Conservation (phyloP, 2,329 filamentous ascomycete genomes). For the Fusarium sterilihyphosum region DNA sequence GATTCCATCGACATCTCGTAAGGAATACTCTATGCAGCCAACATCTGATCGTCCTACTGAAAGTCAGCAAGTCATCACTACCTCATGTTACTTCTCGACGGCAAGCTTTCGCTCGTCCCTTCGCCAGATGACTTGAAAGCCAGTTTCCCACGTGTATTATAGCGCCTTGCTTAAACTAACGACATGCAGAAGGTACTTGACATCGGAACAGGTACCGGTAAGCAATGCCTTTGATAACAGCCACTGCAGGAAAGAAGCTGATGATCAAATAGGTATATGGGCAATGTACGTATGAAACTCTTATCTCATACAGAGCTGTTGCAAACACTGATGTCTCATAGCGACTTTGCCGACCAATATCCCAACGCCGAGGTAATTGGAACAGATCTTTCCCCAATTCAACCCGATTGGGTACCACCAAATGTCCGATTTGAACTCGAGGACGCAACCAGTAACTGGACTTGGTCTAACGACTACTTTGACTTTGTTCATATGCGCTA, state of each 20-base stretch:
- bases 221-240: accelerated
- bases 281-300: neutral
- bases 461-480: neutral
- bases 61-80: neutral
- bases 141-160: accelerated
- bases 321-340: neutral
- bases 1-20: conserved; percentile 17
- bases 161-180: neutral
- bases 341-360: neutral
- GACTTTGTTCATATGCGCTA: neutral
- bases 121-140: neutral
- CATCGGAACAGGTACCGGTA: neutral
- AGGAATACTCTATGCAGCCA: neutral
- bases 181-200: neutral
- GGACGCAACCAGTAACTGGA: neutral
- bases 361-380: neutral
- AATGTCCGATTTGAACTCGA: neutral
- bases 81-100: neutral
- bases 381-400: neutral
- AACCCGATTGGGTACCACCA: neutral
- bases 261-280: neutral
- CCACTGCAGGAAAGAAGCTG: accelerated
- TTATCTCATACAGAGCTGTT: too few relatives aligned
- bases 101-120: neutral
- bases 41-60: neutral